Percentiles rank a stretch among this genome's conserved stretches.
phyloP scores from a whole-genome alignment of 176 grass and related monocot species.

The Avena eriantha region DNA sequence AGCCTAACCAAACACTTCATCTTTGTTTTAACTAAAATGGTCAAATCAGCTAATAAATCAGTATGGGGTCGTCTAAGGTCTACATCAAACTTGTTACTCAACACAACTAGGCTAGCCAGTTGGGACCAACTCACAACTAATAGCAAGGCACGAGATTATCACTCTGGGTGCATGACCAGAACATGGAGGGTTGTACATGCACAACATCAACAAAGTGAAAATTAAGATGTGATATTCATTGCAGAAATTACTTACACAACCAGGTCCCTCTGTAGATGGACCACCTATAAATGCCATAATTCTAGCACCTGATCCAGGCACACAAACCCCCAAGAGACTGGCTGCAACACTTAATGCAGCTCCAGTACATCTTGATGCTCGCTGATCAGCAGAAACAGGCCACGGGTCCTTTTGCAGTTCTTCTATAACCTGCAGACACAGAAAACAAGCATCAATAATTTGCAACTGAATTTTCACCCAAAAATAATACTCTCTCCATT shows the following conservation, averaged over 20 bases:
- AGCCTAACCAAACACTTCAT: neutral
- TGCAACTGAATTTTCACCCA: neutral
- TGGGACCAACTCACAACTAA: conserved; percentile 24
- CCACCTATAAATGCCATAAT: conserved; percentile 97
- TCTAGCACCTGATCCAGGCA: conserved; percentile 93
- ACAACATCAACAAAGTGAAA: neutral
- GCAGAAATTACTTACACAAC: conserved; percentile 68
- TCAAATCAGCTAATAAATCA: neutral
- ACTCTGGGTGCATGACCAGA: neutral
- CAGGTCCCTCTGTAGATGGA: conserved; percentile 79
- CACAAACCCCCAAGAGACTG: conserved; percentile 76
- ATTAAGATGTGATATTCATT: conserved; percentile 15
- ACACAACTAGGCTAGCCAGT: conserved; percentile 7
- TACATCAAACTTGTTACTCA: conserved; percentile 3
- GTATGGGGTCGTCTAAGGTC: neutral
- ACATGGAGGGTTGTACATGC: neutral
- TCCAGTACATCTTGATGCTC: conserved; percentile 86
- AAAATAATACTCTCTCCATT: neutral
- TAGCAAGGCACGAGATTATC: neutral
- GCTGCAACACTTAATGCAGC: conserved; percentile 82
- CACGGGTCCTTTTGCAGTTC: conserved; percentile 91
- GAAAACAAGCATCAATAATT: conserved; percentile 4
- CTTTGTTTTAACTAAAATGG: neutral
- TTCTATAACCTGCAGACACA: conserved; percentile 73
- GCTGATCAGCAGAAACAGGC: conserved; percentile 77